Percentiles rank a stretch among this genome's conserved stretches.
Evolutionary conservation across 768 basidiomycete genomes (phyloP).

Genomic region (Daedaleopsis nitida): DNA sequence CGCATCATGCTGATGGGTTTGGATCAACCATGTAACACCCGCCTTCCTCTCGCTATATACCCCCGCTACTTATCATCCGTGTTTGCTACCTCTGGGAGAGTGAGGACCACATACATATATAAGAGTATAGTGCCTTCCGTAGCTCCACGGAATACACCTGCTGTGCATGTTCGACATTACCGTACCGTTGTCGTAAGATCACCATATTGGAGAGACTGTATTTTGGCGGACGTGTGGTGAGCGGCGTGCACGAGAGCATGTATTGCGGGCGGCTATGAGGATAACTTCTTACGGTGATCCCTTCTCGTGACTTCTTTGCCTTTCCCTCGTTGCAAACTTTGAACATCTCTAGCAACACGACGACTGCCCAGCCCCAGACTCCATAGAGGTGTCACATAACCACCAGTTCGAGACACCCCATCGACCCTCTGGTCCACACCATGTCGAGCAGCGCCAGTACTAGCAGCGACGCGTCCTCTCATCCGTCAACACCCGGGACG

Average conservation of each 20-base stretch:
- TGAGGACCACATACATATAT: not conserved
- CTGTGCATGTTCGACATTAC: not conserved
- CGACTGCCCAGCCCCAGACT: not conserved
- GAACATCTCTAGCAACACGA: not conserved
- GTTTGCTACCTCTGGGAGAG: conserved; percentile 2
- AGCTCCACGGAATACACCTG: not conserved
- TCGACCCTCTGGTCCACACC: not conserved
- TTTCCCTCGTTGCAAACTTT: not conserved
- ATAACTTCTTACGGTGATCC: not conserved
- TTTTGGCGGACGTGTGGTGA: not conserved
- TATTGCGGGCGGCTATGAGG: conserved; percentile 2
- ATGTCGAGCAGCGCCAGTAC: conserved; percentile 6
- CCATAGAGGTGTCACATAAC: not conserved
- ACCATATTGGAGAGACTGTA: not conserved
- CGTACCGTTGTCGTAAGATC: not conserved
- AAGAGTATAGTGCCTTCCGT: conserved; percentile 10
- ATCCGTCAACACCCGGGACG: conserved; percentile 50
- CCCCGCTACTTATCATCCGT: not conserved
- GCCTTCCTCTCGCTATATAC: not conserved
- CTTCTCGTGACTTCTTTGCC: not conserved
- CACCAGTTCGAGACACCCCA: not conserved
- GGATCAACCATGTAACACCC: not conserved
- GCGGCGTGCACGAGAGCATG: not conserved
- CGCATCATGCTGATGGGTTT: not conserved
- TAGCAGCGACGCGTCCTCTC: conserved; percentile 35